These are phyloP conservation scores for Rhynchospora tenuis DNA, from an alignment of 176 grass and related monocot species.

Conservation along the genomic window DNA sequence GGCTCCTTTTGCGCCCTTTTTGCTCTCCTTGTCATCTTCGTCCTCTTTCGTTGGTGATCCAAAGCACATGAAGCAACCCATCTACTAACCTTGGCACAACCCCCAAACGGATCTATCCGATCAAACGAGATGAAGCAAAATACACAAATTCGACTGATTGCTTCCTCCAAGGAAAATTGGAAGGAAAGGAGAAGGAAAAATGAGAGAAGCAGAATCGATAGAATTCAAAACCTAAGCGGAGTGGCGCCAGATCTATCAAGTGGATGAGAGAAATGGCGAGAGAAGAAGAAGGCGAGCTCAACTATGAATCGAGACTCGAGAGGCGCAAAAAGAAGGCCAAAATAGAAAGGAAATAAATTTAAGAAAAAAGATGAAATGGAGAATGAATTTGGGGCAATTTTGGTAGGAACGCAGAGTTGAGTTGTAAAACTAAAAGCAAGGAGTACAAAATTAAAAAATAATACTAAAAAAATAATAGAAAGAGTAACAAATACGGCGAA, in stretches of 20 bases:
- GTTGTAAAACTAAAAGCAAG: slow-evolving; percentile 40
- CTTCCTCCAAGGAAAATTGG: neutral
- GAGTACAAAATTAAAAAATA: slow-evolving; percentile 26
- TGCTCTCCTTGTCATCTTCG: slow-evolving; percentile 37
- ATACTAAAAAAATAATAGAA: slow-evolving; percentile 7
- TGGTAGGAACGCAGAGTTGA: neutral
- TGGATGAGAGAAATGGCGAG: neutral
- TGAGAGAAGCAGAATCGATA: slow-evolving; percentile 28
- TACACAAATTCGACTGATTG: neutral
- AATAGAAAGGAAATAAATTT: neutral
- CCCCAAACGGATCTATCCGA: slow-evolving; percentile 16
- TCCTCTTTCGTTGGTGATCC: slow-evolving; percentile 41
- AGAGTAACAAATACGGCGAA: slow-evolving; percentile 34
- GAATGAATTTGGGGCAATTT: slow-evolving; percentile 28
- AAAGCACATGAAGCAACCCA: slow-evolving; percentile 88
- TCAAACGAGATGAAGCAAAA: neutral
- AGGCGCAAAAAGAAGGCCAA: slow-evolving; percentile 16
- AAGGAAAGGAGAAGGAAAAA: neutral
- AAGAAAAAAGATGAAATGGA: slow-evolving; percentile 17
- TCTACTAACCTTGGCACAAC: slow-evolving; percentile 24
- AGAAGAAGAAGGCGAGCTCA: neutral
- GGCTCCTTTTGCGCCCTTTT: slow-evolving; percentile 31
- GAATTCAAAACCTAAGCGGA: neutral
- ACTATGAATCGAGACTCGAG: neutral
- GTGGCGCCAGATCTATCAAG: slow-evolving; percentile 1